Base-by-base conservation (phyloP, 192 early-diverging fungal genomes). In the Mortierella hygrophila region DNA sequence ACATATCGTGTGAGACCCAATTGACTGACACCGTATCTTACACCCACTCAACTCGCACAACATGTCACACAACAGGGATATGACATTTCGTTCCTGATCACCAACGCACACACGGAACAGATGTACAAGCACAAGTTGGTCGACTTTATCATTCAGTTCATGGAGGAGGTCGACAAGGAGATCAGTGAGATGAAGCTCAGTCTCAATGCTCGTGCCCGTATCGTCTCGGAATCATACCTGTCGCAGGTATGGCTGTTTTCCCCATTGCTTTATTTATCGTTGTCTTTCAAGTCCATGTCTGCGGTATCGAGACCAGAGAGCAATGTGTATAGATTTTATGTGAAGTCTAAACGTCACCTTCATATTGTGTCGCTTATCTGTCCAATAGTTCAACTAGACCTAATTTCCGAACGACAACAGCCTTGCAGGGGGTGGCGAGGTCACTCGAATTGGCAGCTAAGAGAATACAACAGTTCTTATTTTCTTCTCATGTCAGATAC, bases 51-150 rank as follows among this genome's bases (percentile, higher is more conserved):
- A n/a, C n/a, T 26, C 23, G 26, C 60, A 52, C 49, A 10, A 21
- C 40, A 46, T 71, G n/a, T 72, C 40, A 26, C 18, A 23, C 46
- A 41, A 44, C 86, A 96, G 96, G 97, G 98, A 32, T 99, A 98
- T 89, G 97, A 98, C 82, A 99, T 99, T 83, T 95, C 93, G 68
- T 99, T 99, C 91, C 85, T 99, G 78, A 94, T 99, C 70, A 99
- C 98, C 73, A 98, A 99, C 92, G 92, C 94, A 91, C 98, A 99
- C 81, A 97, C 97, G 6, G 98, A 99, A 89, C 96, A 96, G 87
- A 98, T 99, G 98, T 97, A 93, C 89, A 98, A 98, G 92, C 97
- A 99, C 93, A 99, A 99, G 89, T 90, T 99, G 82, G 98, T 99
- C 16, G 98, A 99, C 90, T 99, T 99, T 89, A 97, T 98, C 82